A percentile compares a stretch with the other conserved stretches of the same genome.
Evolutionary conservation across 2,329 filamentous ascomycete genomes (phyloP).

Genomic region (Chrysoporthe cubensis): DNA sequence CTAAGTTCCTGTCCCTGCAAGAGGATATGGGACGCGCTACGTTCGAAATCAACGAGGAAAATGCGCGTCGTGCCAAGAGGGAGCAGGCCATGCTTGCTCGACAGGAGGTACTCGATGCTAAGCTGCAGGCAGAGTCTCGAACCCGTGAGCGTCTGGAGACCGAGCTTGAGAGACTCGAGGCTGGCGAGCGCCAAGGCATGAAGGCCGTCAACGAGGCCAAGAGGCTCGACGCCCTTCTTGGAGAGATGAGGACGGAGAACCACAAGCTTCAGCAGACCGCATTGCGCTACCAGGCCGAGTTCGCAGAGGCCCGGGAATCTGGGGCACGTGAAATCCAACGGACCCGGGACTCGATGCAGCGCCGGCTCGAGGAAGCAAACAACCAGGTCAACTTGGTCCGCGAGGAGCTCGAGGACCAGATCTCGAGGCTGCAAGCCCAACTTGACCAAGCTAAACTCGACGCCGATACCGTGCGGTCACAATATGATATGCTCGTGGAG

Average conservation of each 20-base stretch:
- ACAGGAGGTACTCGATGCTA: constrained; percentile 78
- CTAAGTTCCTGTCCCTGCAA: constrained; percentile 83
- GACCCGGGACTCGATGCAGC: constrained; percentile 76
- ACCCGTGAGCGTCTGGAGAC: constrained; percentile 69
- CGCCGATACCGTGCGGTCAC: constrained; percentile 77
- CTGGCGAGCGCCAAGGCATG: constrained; percentile 67
- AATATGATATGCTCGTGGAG: constrained; percentile 82
- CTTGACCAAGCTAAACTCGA: constrained; percentile 80
- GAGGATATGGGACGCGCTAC: constrained; percentile 82
- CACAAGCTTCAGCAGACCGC: constrained; percentile 72
- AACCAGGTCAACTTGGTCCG: constrained; percentile 84
- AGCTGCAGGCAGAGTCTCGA: constrained; percentile 74
- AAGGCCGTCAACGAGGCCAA: constrained; percentile 65
- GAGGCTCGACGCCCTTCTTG: constrained; percentile 59
- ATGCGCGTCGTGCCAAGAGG: constrained; percentile 75
- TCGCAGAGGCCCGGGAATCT: constrained; percentile 80
- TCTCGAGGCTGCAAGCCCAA: constrained; percentile 72
- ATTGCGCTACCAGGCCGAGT: constrained; percentile 76
- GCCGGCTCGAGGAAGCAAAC: constrained; percentile 81
- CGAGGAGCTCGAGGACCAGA: constrained; percentile 79
- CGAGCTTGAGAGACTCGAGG: constrained; percentile 68
- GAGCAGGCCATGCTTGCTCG: constrained; percentile 79
- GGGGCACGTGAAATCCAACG: constrained; percentile 81
- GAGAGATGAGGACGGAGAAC: constrained; percentile 68
- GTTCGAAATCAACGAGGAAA: constrained; percentile 81